Conservation (phyloP, 768 basidiomycete species). For the Cystofilobasidium capitatum region DNA sequence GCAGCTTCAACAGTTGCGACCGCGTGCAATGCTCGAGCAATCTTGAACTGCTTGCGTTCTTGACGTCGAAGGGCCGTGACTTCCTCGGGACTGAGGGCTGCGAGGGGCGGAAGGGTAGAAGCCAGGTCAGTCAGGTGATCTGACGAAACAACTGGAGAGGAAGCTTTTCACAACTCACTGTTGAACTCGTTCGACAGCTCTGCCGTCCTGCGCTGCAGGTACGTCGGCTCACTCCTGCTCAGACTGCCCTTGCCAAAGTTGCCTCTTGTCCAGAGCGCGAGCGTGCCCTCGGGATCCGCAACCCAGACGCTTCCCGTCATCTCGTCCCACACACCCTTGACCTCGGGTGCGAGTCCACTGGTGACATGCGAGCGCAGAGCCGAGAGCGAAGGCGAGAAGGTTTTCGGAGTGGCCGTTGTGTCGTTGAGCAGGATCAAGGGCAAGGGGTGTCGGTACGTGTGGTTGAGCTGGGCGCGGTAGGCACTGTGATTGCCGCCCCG, state of each 20-base stretch:
- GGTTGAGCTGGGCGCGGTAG: constrained; percentile 3
- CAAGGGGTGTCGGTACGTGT: constrained; percentile 8
- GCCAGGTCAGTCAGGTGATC: background rate
- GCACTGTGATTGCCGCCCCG: background rate
- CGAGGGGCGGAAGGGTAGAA: background rate
- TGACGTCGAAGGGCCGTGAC: constrained; percentile 75
- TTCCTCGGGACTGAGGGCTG: constrained; percentile 80
- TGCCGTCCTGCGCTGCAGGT: constrained; percentile 58
- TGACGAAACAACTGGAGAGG: background rate
- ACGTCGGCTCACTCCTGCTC: constrained; percentile 78
- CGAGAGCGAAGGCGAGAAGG: background rate
- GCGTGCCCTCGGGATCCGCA: constrained; percentile 52
- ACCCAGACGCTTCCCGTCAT: constrained; percentile 85
- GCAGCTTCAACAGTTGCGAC: constrained; percentile 49
- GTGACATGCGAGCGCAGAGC: background rate
- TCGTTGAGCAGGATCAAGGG: constrained; percentile 7
- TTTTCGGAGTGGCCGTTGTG: background rate
- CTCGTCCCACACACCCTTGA: constrained; percentile 66
- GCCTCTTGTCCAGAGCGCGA: constrained; percentile 72
- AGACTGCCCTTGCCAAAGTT: constrained; percentile 97
- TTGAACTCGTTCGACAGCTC: constrained; percentile 49
- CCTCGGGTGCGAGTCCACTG: constrained; percentile 51
- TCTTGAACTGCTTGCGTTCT: constrained; percentile 85
- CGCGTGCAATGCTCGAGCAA: constrained; percentile 74
- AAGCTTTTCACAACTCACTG: constrained; percentile 42